Evolutionary conservation across 148 eudicot genomes (phyloP), one percentile per base, ranked within the genome.

Genomic region (Camellia japonica): DNA sequence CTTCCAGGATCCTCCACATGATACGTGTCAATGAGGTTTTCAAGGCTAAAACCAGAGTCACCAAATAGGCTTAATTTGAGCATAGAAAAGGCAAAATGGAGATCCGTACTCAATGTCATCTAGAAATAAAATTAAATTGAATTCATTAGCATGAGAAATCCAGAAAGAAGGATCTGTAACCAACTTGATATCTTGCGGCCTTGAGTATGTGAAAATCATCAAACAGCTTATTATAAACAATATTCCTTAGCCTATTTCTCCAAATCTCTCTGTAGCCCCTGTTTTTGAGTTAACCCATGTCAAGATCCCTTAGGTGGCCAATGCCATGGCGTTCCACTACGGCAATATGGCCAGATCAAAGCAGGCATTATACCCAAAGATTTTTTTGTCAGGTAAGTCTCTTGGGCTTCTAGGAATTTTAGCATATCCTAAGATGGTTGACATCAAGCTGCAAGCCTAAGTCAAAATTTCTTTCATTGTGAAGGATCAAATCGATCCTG

Each of bases 1-100:
- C 51, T 47, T 47, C 0, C 51, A 47, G 3, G 51, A 47, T 4
- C 7, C 51, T 7, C 51, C 5, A 47, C 51, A 47, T 47, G 51
- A 23, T 23, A 23, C 30, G 51, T 47, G 51, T 7, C 51, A 47
- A 47, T 47, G 51, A 47, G 7, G 51, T 49, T 19, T 18, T 54
- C 12, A 19, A 56, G 63, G 44, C 15, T 16, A 41, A 73, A 55
- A 56, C 55, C 13, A 7, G 19, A 73, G 44, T 10, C 63, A 73
- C 76, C 46, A 56, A 73, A 73, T 58, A 55, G 44, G 46, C 74
- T 71, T 71, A 71, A 71, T 19, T 11, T 71, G n/a, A 71, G 43
- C 59, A 4, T 71, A 19, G 74, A 71, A 71, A 70, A 70, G 43
- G 10, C 5, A 71, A 20, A 71, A 9, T 1, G 18, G 59, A 71